These are phyloP conservation scores for Raffaelea albimanens DNA, from an alignment of 2,329 filamentous ascomycete species.

Conservation along the genomic window DNA sequence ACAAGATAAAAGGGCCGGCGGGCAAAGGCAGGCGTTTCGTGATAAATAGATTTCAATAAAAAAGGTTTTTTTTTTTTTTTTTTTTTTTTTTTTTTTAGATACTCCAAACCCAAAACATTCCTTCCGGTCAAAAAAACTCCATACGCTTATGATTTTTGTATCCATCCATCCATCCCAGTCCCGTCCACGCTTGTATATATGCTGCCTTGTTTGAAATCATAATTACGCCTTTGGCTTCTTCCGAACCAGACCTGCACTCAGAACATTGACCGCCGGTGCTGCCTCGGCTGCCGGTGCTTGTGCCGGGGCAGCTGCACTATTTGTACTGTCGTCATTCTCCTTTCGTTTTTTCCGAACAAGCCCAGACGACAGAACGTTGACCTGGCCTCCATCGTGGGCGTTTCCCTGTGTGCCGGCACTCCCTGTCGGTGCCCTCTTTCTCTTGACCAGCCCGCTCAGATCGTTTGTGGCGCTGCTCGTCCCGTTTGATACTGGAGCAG, in stretches of 20 bases:
- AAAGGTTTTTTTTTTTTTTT: too few species aligned
- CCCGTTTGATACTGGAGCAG: constrained; percentile 1
- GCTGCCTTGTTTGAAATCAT: too few species aligned
- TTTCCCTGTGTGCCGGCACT: neutral
- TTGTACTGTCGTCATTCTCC: constrained; percentile 2
- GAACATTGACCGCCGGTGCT: constrained; percentile 19
- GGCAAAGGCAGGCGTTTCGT: too few species aligned
- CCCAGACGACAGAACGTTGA: constrained; percentile 25
- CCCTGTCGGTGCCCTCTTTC: constrained; percentile 20
- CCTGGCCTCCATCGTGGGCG: constrained; percentile 4
- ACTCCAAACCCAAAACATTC: neutral
- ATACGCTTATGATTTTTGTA: neutral
- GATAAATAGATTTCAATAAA: neutral
- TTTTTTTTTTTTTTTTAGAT: too few species aligned
- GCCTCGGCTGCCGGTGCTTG: neutral
- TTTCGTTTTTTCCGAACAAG: constrained; percentile 44
- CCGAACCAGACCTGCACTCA: constrained; percentile 30
- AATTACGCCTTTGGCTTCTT: constrained; percentile 43
- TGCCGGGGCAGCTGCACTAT: constrained; percentile 6
- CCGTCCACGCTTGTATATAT: too few species aligned
- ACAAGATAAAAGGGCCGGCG: neutral
- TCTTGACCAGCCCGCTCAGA: constrained; percentile 36
- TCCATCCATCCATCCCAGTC: too few species aligned
- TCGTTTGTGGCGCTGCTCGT: constrained; percentile 25
- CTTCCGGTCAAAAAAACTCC: neutral